Evolutionary conservation across 805 yeast species (phyloP).

Genomic region (Blastobotrys peoriensis): DNA sequence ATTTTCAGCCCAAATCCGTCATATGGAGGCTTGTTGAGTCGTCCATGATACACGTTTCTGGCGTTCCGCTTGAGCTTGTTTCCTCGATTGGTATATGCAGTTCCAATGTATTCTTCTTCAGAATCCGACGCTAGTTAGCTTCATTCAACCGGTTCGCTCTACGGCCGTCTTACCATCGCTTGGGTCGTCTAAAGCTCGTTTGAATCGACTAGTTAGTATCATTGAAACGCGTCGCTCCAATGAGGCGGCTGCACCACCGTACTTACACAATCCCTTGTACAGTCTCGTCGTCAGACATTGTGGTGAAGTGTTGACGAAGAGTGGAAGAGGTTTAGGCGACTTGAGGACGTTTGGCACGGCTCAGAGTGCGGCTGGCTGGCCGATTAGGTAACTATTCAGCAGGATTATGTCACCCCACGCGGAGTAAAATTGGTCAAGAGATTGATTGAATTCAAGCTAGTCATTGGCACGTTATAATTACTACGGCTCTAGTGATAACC

Average conservation of each 20-base stretch:
- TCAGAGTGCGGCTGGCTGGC: too few species aligned
- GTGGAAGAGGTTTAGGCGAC: too few species aligned
- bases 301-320: too few species aligned
- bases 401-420: too few species aligned
- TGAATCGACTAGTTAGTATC: not conserved
- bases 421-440: too few species aligned
- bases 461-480: too few species aligned
- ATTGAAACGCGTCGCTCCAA: not conserved
- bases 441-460: too few species aligned
- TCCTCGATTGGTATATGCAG: conserved; percentile 44
- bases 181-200: not conserved
- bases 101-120: conserved; percentile 16
- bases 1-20: conserved; percentile 26
- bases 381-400: too few species aligned
- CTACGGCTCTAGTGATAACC: too few species aligned
- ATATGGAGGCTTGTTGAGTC: conserved; percentile 29
- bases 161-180: not conserved
- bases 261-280: not conserved
- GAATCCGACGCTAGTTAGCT: conserved; percentile 14
- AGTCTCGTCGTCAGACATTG: conserved; percentile 12
- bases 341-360: conserved; percentile 24
- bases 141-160: not conserved
- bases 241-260: not conserved
- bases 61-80: conserved; percentile 50
- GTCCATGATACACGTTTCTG: conserved; percentile 40